These are phyloP conservation scores for Ogataea sp. DNA, from an alignment of 805 yeast species.

Conservation along the genomic window DNA sequence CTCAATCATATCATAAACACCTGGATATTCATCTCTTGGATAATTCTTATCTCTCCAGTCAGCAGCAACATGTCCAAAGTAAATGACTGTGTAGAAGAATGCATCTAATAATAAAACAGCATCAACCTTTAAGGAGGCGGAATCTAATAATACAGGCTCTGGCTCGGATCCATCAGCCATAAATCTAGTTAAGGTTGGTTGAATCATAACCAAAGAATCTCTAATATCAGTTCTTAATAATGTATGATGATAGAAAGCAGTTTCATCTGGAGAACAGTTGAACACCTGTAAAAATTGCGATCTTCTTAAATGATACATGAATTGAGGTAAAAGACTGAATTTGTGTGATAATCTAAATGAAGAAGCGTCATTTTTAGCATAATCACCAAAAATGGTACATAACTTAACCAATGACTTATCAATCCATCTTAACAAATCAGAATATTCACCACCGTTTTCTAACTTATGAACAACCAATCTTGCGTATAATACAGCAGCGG, in stretches of 20 bases:
- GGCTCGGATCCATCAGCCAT: conserved; percentile 75
- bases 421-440: conserved; percentile 90
- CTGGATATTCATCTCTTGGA: conserved; percentile 86
- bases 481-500: conserved; percentile 92
- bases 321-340: conserved; percentile 89
- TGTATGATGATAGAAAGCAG: conserved; percentile 92
- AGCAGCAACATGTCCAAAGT: conserved; percentile 91
- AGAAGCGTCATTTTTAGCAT: conserved; percentile 74
- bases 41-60: conserved; percentile 95
- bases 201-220: conserved; percentile 93
- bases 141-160: conserved; percentile 86
- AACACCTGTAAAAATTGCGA: conserved; percentile 94
- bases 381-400: conserved; percentile 91
- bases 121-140: conserved; percentile 86
- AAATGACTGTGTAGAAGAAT: conserved; percentile 91
- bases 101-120: conserved; percentile 85
- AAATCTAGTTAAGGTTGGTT: conserved; percentile 89
- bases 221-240: conserved; percentile 86
- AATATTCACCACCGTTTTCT: conserved; percentile 66
- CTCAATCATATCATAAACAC: conserved; percentile 77
- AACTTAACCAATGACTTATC: conserved; percentile 85
- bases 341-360: conserved; percentile 79
- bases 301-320: conserved; percentile 90
- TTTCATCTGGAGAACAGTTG: conserved; percentile 98
- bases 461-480: conserved; percentile 83